Evolutionary conservation across 1,284 basidiomycete genomes (phyloP), one percentile per base, ranked within the genome.

Genomic region (Pascua sp.): DNA sequence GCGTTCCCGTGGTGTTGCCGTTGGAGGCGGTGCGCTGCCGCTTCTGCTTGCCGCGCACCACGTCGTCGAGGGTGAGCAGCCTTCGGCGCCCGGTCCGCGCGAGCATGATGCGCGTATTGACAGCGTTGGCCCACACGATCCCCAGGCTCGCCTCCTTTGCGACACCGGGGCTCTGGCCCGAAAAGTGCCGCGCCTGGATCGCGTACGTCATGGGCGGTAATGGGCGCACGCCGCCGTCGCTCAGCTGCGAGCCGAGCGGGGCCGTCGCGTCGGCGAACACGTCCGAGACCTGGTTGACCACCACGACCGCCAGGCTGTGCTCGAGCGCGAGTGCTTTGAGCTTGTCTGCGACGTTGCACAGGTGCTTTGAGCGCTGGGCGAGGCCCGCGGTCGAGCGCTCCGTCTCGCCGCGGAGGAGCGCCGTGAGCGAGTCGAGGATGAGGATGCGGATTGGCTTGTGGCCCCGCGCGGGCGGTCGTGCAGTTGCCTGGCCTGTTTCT

Each of bases 241-340:
- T 48, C 45, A 17, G 16, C 12, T 37, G 47, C 13, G 41, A 42
- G 11, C 49, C 37, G 32, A 53, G 37, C 11, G 54, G 12, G 7
- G 52, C 17, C 4, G 46, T 39, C 8, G 12, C 3, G 24, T 32
- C 24, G 24, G 57, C 47, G 60, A 91, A 86, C 8, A 84, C 84
- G 67, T 91, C 88, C n/a, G 85, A 81, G 2, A 93, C 90, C 72
- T 92, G 89, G 73, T 94, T 95, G 47, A 96, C 77, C 42, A 94
- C 85, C 32, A 95, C 78, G 38, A 95, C 79, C 0, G 90, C 89
- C 24, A 94, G 72, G 40, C 80, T 77, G 66, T 87, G 80, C 56
- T 76, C 80, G 61, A 78, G 78, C 0, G 89, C 89, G 15, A 93
- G 77, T 3, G 73, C 67, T 71, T 92, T 90, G 8, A 94, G 81